Evolutionary conservation across 2,329 filamentous ascomycete species (phyloP).

Genomic region (Fusarium sacchari): DNA sequence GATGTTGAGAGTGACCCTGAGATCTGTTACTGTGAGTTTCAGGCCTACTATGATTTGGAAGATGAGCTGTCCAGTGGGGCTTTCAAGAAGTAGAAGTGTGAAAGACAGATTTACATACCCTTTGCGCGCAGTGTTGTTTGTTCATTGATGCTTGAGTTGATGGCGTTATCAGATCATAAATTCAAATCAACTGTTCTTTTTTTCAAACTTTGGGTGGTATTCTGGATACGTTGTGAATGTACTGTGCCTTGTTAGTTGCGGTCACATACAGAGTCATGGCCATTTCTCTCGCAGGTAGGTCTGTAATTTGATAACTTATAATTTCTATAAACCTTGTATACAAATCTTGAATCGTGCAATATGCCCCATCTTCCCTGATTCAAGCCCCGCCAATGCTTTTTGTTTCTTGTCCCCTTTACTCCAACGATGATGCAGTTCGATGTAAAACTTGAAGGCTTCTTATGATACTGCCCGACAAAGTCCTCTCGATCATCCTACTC

Average conservation of each 20-base stretch:
- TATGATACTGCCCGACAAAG: no score
- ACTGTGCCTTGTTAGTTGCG: no score
- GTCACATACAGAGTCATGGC: background rate
- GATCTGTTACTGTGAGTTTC: conserved; percentile 42
- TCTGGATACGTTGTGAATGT: accelerated
- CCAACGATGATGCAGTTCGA: no score
- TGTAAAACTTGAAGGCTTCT: no score
- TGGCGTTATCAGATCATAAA: background rate
- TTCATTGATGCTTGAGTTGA: background rate
- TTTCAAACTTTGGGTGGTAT: accelerated
- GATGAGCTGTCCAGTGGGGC: conserved; percentile 35
- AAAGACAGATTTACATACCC: accelerated
- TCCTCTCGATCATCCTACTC: no score
- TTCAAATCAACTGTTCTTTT: background rate
- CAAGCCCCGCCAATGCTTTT: no score
- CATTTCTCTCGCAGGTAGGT: accelerated
- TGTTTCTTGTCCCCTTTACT: no score
- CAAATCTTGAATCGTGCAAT: accelerated
- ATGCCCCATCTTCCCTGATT: background rate
- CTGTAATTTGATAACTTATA: background rate
- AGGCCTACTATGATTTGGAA: conserved; percentile 43
- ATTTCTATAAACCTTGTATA: background rate
- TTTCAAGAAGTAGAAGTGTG: conserved; percentile 34
- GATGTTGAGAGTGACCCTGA: conserved; percentile 43
- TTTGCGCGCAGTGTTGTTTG: background rate